Evolutionary conservation across 2,329 filamentous ascomycete species (phyloP).

Genomic region (Epichloe gansuensis): DNA sequence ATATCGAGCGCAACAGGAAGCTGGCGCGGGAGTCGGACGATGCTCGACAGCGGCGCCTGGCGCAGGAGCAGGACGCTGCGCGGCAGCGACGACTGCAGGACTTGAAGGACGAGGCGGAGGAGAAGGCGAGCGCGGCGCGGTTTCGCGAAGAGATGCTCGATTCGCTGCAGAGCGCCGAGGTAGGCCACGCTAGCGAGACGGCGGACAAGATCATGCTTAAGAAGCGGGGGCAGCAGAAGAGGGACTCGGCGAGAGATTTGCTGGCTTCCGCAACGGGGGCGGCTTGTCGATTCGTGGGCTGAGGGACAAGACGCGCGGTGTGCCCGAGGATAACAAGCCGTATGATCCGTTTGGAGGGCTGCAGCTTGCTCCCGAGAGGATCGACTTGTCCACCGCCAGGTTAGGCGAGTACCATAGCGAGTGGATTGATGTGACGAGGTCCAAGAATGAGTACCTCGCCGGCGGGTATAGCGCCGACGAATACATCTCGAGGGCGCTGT

Average conservation of each 20-base stretch:
- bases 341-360: conserved; percentile 85
- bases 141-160: conserved; percentile 59
- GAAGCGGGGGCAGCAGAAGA: conserved; percentile 49
- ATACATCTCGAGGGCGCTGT: conserved; percentile 69
- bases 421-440: conserved; percentile 55
- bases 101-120: conserved; percentile 56
- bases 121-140: conserved; percentile 50
- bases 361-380: conserved; percentile 55
- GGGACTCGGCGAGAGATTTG: conserved; percentile 23
- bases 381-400: conserved; percentile 36
- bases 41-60: conserved; percentile 40
- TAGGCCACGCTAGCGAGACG: conserved; percentile 46
- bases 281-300: conserved; percentile 65
- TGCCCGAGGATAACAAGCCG: conserved; percentile 45
- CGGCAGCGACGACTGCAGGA: conserved; percentile 48
- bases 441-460: conserved; percentile 53
- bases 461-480: conserved; percentile 77
- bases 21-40: conserved; percentile 46
- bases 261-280: conserved; percentile 16
- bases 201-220: conserved; percentile 56
- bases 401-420: conserved; percentile 62
- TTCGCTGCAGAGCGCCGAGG: conserved; percentile 49
- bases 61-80: conserved; percentile 54
- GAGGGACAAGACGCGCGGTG: conserved; percentile 43
- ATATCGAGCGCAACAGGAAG: conserved; percentile 50